Evolutionary conservation across 2,329 filamentous ascomycete species (phyloP).

Genomic region (Tolypocladium guangdongense): DNA sequence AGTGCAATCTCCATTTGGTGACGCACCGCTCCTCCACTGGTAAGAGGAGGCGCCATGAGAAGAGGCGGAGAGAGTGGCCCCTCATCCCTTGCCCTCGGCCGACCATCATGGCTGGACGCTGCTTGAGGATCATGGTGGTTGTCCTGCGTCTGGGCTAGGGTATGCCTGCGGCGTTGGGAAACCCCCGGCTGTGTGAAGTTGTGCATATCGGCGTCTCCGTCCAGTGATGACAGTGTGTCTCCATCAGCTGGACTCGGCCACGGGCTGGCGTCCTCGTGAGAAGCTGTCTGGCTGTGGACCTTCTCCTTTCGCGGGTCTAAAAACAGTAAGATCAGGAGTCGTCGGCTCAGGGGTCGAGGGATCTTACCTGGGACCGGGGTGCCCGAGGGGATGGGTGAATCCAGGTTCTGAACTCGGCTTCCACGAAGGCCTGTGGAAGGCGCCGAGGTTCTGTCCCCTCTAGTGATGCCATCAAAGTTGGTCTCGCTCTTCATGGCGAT

Average conservation of each 20-base stretch:
- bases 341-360: neutral
- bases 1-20: constrained; percentile 23
- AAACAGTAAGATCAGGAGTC: constrained; percentile 12
- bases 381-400: constrained; percentile 38
- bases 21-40: constrained; percentile 18
- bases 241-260: neutral
- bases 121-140: neutral
- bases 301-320: constrained; percentile 22
- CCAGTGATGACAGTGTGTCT: neutral
- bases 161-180: neutral
- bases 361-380: constrained; percentile 36
- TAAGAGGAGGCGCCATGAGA: constrained; percentile 38
- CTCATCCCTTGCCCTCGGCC: neutral
- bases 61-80: constrained; percentile 15
- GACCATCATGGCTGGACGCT: neutral
- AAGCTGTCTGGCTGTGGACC: constrained; percentile 5
- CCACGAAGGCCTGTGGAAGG: constrained; percentile 29
- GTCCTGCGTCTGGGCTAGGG: neutral
- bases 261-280: neutral
- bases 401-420: constrained; percentile 42
- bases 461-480: constrained; percentile 30
- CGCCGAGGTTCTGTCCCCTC: constrained; percentile 19
- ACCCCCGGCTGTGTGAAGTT: neutral
- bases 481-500: constrained; percentile 62
- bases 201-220: neutral